phyloP scores from a whole-genome alignment of 495 filamentous ascomycete species.

The Xylaria castorea region DNA sequence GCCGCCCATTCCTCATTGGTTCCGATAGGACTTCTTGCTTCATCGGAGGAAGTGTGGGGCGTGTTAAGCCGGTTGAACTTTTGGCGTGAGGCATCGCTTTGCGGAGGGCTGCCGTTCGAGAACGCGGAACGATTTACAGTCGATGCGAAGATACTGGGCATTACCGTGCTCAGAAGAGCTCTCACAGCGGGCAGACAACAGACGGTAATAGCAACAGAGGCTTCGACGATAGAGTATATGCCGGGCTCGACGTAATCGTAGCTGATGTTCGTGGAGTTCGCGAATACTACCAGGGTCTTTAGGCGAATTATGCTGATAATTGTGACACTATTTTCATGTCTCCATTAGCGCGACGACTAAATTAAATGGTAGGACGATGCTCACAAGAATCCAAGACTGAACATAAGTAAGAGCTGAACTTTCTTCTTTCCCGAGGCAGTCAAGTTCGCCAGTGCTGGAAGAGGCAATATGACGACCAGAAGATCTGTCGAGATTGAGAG shows the following conservation, averaged over 20 bases:
- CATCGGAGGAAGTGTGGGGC: conserved; percentile 26
- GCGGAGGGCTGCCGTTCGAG: conserved; percentile 28
- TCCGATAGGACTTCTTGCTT: conserved; percentile 25
- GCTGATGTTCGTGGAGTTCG: conserved; percentile 45
- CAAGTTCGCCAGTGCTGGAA: conserved; percentile 44
- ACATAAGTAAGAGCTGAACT: conserved; percentile 51
- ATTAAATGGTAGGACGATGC: background rate
- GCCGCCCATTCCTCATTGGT: conserved; percentile 37
- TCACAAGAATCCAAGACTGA: conserved; percentile 51
- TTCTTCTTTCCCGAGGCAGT: conserved; percentile 44
- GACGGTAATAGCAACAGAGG: conserved; percentile 49
- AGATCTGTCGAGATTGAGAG: conserved; percentile 36
- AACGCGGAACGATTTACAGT: conserved; percentile 26
- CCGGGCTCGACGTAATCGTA: conserved; percentile 50
- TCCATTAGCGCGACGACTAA: background rate
- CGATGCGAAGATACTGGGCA: conserved; percentile 37
- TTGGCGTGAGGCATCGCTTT: background rate
- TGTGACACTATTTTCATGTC: conserved; percentile 37
- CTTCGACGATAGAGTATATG: conserved; percentile 52
- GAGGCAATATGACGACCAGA: conserved; percentile 49
- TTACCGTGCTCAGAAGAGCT: conserved; percentile 38
- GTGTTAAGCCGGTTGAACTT: conserved; percentile 20
- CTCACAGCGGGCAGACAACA: conserved; percentile 50
- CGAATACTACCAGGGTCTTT: conserved; percentile 43
- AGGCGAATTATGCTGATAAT: conserved; percentile 48